phyloP scores from a whole-genome alignment of 2,329 filamentous ascomycete genomes.

The Xylaria sp. region DNA sequence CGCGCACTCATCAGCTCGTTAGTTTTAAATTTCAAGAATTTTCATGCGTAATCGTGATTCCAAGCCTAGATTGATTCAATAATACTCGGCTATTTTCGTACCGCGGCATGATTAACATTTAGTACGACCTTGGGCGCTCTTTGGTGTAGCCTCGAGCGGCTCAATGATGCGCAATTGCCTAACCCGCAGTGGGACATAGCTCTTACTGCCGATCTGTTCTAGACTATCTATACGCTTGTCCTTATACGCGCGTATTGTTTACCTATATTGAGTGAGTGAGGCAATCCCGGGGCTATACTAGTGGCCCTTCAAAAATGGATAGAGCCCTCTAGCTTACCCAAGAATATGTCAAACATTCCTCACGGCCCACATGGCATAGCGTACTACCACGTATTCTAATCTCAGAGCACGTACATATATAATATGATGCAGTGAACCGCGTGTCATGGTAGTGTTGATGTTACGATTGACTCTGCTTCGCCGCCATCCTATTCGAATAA shows the following conservation, averaged over 20 bases:
- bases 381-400: neutral
- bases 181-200: neutral
- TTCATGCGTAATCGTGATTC: conserved; percentile 1
- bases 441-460: neutral
- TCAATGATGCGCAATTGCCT: conserved; percentile 8
- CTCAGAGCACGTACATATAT: neutral
- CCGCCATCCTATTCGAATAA: conserved; percentile 1
- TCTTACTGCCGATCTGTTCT: conserved; percentile 18
- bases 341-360: conserved; percentile 5
- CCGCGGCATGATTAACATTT: neutral
- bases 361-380: neutral
- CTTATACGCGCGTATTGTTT: neutral
- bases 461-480: neutral
- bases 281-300: neutral
- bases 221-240: conserved; percentile 10
- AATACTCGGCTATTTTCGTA: conserved; percentile 21
- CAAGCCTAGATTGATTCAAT: conserved; percentile 22
- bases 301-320: neutral
- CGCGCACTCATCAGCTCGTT: neutral
- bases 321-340: neutral
- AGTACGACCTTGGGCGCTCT: conserved; percentile 5
- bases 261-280: neutral
- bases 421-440: neutral
- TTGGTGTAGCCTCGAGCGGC: conserved; percentile 13
- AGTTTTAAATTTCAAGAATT: neutral